phyloP scores from a whole-genome alignment of 2,329 filamentous ascomycete genomes.

The Tolypocladium paradoxum region DNA sequence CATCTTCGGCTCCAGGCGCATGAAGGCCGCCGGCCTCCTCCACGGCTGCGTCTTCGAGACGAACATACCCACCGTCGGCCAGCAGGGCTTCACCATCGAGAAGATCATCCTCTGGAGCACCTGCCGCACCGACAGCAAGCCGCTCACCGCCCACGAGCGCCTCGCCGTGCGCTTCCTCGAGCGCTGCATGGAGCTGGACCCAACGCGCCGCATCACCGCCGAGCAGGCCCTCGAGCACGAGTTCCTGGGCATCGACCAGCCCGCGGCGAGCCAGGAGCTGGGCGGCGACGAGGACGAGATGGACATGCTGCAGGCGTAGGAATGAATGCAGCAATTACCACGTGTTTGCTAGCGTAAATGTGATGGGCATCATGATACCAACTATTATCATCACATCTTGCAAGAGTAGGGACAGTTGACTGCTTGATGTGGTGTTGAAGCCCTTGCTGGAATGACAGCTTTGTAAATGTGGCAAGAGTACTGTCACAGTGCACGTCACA shows the following conservation, averaged over 20 bases:
- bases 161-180: constrained; percentile 63
- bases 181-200: constrained; percentile 66
- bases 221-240: constrained; percentile 63
- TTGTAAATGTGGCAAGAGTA: too few species aligned
- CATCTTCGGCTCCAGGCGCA: constrained; percentile 77
- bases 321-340: not conserved
- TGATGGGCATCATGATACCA: not conserved
- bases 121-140: constrained; percentile 52
- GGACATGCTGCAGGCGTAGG: constrained; percentile 30
- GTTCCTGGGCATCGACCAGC: constrained; percentile 40
- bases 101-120: constrained; percentile 96
- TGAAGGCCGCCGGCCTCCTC: constrained; percentile 71
- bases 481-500: too few species aligned
- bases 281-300: constrained; percentile 43
- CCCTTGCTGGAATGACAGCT: not conserved
- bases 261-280: constrained; percentile 14
- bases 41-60: constrained; percentile 92
- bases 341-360: not conserved
- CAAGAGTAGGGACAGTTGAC: not conserved
- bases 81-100: constrained; percentile 75
- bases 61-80: constrained; percentile 80
- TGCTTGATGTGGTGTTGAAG: not conserved
- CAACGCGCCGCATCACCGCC: constrained; percentile 61
- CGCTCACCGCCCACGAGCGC: constrained; percentile 56
- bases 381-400: not conserved